Evolutionary conservation across 371 early-diverging fungal species (phyloP), one percentile per base, ranked within the genome.

Genomic region (Ordospora colligata): DNA sequence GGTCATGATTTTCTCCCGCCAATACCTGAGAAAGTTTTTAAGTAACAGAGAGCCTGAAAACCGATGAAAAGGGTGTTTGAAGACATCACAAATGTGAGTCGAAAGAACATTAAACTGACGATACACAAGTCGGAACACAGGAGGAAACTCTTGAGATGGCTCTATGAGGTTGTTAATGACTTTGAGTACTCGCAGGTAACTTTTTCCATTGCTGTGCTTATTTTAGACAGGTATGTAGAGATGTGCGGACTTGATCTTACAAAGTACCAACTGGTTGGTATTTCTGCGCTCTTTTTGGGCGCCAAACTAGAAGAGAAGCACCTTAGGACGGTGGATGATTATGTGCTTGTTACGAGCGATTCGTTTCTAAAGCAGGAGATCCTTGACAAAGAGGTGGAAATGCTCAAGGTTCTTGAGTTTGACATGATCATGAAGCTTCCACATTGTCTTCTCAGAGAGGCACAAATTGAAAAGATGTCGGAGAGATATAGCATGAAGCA

Each of bases 61-160:
- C 53, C 73, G 54, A 53, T 79, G 37, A 76, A 77, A 73, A 54
- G 74, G 50, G 78, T 75, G 11, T 77, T 84, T 37, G 75, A 81
- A 50, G 84, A 84, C 42, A 84, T 84, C 9, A 84, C 84, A 67
- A 84, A 84, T 43, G 54, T 84, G 9, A 46, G 17, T 0, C 64
- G 68, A 25, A 81, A 54, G 46, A 79, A 81, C 47, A 80, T 84
- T 19, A 82, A 77, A 45, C 23, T 84, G 54, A 80, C 78, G 42
- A 82, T 84, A n/a, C 75, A 81, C 58, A 81, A 76, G 40, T 73
- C 72, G 1, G 23, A 54, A 4, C 77, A 79, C n/a, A 54, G 82
- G 42, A 77, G 54, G 27, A 81, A 70, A 23, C 76, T 84, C 17
- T 17, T 82, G 0, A 63, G 74, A 70, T 84, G 85, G 85, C 53